These are phyloP conservation scores for Cordia subcordata DNA, from an alignment of 257 asterid species.

Conservation along the genomic window DNA sequence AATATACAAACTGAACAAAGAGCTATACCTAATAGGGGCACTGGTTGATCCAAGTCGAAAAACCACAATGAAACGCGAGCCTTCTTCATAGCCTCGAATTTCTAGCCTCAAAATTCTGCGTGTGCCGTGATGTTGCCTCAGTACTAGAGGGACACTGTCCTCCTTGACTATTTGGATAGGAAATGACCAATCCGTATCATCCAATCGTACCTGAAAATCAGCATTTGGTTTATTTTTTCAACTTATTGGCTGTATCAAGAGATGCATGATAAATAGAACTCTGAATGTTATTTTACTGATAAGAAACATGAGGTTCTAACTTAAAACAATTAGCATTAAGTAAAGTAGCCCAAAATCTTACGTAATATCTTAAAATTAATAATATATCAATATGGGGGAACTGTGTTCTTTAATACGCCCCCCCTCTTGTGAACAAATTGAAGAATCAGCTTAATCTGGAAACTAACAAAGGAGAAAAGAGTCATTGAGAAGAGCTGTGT, in stretches of 20 bases:
- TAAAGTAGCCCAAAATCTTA: too few species aligned
- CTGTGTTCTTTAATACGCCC: too few species aligned
- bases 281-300: neutral
- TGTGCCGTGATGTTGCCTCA: constrained; percentile 64
- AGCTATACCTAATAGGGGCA: constrained; percentile 81
- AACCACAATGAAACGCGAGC: constrained; percentile 87
- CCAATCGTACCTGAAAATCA: constrained; percentile 59
- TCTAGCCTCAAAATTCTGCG: constrained; percentile 60
- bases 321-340: neutral
- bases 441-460: too few species aligned
- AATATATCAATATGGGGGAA: too few species aligned
- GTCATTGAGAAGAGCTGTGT: too few species aligned
- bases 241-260: neutral
- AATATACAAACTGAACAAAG: neutral
- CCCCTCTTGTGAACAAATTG: too few species aligned
- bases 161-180: constrained; percentile 85
- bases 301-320: neutral
- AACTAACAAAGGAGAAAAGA: too few species aligned
- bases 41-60: constrained; percentile 79
- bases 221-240: constrained; percentile 13
- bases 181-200: constrained; percentile 89
- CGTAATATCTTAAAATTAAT: too few species aligned
- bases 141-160: constrained; percentile 63
- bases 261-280: neutral
- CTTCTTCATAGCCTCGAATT: constrained; percentile 98